A percentile compares a stretch with the other conserved stretches of the same genome.
Conservation (phyloP, 106 monocot genomes). For the Triglochin maritima region DNA sequence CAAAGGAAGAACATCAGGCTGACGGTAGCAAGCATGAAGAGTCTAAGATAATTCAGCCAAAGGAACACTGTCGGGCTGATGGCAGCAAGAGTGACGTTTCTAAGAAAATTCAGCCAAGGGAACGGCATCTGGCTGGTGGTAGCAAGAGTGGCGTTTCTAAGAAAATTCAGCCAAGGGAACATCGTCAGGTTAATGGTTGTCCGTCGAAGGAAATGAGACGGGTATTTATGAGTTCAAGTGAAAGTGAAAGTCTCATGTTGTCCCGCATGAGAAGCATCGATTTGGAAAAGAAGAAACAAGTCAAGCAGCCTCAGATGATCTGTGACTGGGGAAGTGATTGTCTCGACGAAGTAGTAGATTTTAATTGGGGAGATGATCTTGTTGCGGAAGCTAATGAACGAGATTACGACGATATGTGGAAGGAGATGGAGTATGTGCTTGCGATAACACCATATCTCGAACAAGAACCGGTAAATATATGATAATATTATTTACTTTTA, state of each 20-base stretch:
- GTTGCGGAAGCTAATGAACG: constrained; percentile 18
- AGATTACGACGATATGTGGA: constrained; percentile 64
- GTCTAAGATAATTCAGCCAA: background rate
- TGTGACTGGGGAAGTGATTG: constrained; percentile 1
- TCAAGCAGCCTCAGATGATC: background rate
- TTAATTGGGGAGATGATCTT: constrained; percentile 31
- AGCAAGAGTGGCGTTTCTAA: too few species aligned
- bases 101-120: background rate
- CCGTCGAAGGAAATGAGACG: constrained; percentile 8
- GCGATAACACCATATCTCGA: constrained; percentile 36
- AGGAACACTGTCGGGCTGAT: background rate
- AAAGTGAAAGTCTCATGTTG: constrained; percentile 36
- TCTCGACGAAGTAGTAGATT: constrained; percentile 22
- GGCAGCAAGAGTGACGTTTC: background rate
- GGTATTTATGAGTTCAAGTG: constrained; percentile 17
- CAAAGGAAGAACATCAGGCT: background rate
- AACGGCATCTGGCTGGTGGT: too few species aligned
- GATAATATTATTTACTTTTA: background rate
- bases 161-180: background rate
- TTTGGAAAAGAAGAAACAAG: constrained; percentile 13
- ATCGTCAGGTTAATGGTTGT: background rate
- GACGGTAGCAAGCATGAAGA: background rate
- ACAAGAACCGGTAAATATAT: constrained; percentile 32
- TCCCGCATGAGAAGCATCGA: constrained; percentile 31
- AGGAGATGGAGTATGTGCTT: constrained; percentile 61